phyloP scores from a whole-genome alignment of 2,329 filamentous ascomycete genomes.

The Mycosphaerella sp. region DNA sequence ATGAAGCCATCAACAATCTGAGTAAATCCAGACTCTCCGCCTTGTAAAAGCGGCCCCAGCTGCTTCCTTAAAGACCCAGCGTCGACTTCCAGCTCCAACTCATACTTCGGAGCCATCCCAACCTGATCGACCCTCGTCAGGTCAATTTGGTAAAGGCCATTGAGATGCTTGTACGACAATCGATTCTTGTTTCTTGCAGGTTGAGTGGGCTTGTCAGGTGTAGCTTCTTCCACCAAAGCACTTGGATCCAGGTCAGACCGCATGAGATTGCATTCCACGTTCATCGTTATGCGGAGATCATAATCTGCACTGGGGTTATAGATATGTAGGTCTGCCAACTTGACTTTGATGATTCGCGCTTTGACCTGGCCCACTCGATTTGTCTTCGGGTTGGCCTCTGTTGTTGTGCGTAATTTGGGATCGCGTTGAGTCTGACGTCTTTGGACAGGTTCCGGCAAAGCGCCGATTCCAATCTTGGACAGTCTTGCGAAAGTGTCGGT shows the following conservation, averaged over 20 bases:
- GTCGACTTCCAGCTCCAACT: constrained; percentile 73
- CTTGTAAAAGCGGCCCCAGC: constrained; percentile 50
- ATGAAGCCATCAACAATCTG: constrained; percentile 66
- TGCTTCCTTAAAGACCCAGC: constrained; percentile 59
- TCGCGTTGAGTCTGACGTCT: constrained; percentile 49
- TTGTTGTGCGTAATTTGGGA: constrained; percentile 54
- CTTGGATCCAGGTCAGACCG: constrained; percentile 54
- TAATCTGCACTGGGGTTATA: constrained; percentile 69
- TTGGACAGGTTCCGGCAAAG: constrained; percentile 48
- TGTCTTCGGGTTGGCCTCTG: constrained; percentile 68
- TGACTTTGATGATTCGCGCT: constrained; percentile 82
- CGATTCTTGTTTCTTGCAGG: constrained; percentile 63
- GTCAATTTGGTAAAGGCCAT: constrained; percentile 71
- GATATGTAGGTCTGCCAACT: constrained; percentile 74
- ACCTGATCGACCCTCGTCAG: constrained; percentile 74
- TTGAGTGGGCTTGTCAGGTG: constrained; percentile 37
- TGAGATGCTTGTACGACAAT: constrained; percentile 80
- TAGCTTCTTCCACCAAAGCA: constrained; percentile 46
- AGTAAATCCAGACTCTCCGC: constrained; percentile 55
- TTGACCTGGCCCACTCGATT: constrained; percentile 46
- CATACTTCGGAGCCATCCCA: constrained; percentile 58
- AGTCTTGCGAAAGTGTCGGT: constrained; percentile 79
- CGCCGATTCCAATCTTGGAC: constrained; percentile 51
- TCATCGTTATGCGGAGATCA: constrained; percentile 90
- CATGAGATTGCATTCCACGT: constrained; percentile 70